Conservation (phyloP, 2,329 filamentous ascomycete genomes). For the Paecilomyces formosus region DNA sequence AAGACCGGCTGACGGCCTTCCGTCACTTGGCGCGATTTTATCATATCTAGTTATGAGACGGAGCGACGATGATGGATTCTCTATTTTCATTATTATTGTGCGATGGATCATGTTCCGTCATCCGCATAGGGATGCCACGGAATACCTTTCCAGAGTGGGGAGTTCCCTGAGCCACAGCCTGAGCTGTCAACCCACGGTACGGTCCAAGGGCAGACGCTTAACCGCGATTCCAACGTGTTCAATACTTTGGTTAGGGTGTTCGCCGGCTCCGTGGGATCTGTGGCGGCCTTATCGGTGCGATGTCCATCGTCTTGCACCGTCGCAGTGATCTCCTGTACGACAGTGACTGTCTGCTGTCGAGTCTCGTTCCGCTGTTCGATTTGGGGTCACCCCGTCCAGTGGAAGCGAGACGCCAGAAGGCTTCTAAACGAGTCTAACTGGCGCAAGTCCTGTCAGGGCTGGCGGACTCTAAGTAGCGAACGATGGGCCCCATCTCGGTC, state of each 20-base stretch:
- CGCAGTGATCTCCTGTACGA: not conserved
- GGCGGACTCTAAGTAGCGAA: not conserved
- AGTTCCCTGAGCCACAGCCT: not conserved
- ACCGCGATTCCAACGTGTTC: not conserved
- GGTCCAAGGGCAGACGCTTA: not conserved
- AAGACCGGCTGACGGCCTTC: not conserved
- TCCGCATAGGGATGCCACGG: not conserved
- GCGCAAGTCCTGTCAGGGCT: not conserved
- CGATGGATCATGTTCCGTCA: not conserved
- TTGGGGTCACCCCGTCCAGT: not conserved
- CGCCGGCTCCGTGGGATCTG: not conserved
- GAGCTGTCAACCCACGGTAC: not conserved
- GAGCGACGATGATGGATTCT: not conserved
- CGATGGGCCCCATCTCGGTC: not conserved
- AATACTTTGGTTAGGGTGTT: not conserved
- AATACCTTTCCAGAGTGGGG: not conserved
- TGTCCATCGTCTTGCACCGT: not conserved
- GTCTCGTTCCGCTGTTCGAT: not conserved
- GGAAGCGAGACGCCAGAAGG: not conserved
- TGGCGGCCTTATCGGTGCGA: not conserved
- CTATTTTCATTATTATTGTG: not conserved
- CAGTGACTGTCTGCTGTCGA: not conserved
- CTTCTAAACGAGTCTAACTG: not conserved
- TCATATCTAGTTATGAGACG: not conserved
- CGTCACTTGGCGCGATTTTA: not conserved